phyloP scores from a whole-genome alignment of 23 red algal genomes.

The Cyanidium caldarium region DNA sequence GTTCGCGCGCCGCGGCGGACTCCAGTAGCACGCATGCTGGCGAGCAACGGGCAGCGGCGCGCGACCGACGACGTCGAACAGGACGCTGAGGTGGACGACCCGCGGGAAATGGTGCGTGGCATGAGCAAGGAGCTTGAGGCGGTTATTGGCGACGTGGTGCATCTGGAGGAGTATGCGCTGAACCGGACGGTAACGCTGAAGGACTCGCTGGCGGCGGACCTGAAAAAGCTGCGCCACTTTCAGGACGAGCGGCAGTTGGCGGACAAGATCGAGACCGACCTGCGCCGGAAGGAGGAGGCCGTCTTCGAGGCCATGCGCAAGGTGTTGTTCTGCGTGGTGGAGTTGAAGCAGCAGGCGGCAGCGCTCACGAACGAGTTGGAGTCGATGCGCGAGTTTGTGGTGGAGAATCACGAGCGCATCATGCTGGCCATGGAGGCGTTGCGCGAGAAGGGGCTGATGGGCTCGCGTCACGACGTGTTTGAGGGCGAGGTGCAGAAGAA shows the following conservation, averaged over 20 bases:
- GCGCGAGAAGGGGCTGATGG: not conserved
- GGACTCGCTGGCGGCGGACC: not conserved
- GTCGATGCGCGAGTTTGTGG: not conserved
- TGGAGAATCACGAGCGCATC: not conserved
- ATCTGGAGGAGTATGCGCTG: slow-evolving; percentile 5
- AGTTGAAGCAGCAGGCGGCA: not conserved
- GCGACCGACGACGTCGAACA: too few relatives aligned
- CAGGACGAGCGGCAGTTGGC: slow-evolving; percentile 1
- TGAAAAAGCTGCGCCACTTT: not conserved
- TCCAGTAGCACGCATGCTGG: too few relatives aligned
- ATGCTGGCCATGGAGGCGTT: not conserved
- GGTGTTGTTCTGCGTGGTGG: not conserved
- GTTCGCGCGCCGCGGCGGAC: too few relatives aligned
- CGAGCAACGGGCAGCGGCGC: too few relatives aligned
- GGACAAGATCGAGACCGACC: not conserved
- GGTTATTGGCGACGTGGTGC: not conserved
- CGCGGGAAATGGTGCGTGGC: not conserved
- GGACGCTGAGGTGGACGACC: too few relatives aligned
- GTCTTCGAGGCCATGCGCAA: not conserved
- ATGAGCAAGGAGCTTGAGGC: not conserved
- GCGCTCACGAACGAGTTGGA: slow-evolving; percentile 3
- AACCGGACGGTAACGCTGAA: not conserved
- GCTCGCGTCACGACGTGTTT: slow-evolving; percentile 4
- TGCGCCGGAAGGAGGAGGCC: not conserved
- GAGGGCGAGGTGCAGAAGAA: slow-evolving; percentile 8